These are phyloP conservation scores for Xylariaceae sp. DNA, from an alignment of 2,329 filamentous ascomycete genomes.

Conservation along the genomic window DNA sequence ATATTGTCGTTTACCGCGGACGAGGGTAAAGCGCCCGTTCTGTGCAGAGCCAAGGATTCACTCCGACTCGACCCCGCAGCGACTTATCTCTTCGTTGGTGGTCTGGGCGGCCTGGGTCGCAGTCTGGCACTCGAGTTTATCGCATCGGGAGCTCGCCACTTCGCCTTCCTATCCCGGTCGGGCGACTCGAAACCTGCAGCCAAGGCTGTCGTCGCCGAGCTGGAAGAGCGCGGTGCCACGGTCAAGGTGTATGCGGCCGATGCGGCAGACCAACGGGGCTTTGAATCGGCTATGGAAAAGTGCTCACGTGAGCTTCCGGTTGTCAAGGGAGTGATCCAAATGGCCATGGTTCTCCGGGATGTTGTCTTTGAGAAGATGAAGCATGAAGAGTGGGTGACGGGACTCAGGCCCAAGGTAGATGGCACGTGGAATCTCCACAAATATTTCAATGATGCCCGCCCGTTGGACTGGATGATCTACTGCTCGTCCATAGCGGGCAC, in stretches of 20 bases:
- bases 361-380: conserved; percentile 25
- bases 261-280: not conserved
- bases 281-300: too few species aligned
- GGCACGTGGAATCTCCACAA: conserved; percentile 22
- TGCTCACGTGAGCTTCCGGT: not conserved
- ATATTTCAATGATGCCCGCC: not conserved
- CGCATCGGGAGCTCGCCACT: conserved; percentile 24
- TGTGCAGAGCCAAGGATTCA: not conserved
- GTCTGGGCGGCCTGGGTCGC: conserved; percentile 33
- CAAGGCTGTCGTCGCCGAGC: too few species aligned
- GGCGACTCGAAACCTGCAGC: not conserved
- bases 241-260: not conserved
- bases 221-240: too few species aligned
- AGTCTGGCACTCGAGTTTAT: conserved; percentile 32
- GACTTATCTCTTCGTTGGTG: conserved; percentile 17
- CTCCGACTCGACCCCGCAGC: not conserved
- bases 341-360: conserved; percentile 32
- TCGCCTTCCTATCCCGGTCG: not conserved
- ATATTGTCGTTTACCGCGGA: conserved; percentile 17
- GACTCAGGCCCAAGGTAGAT: conserved; percentile 17
- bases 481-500: not conserved
- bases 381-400: conserved; percentile 24
- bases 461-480: not conserved
- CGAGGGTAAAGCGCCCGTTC: not conserved
- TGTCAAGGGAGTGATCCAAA: conserved; percentile 21